Evolutionary conservation across 2,329 filamentous ascomycete genomes (phyloP), one percentile per base, ranked within the genome.

Genomic region (Hypoxylon sp.): DNA sequence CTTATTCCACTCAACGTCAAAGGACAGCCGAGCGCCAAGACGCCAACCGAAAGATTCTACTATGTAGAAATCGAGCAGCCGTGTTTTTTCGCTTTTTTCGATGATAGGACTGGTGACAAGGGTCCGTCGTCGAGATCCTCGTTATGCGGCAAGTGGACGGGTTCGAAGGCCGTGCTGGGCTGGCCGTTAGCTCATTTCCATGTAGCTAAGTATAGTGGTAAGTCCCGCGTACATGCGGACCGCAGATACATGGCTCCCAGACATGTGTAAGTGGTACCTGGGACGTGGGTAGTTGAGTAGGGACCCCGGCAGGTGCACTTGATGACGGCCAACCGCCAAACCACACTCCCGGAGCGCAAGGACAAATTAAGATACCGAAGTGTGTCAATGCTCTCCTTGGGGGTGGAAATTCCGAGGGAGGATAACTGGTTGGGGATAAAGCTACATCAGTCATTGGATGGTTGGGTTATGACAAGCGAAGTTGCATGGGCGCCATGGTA

Each of bases 401-500:
- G 8, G 8, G 30, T 32, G 30, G 30, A 10, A 32, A 32, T 32
- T 17, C 34, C 34, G 6, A 17, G 15, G 32, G n/a, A 51, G 59
- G 17, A 49, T 53, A 50, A 30, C 20, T n/a, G n/a, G n/a, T n/a
- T 19, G 55, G 48, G 61, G 52, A 46, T 49, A 61, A 60, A 59
- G 55, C 46, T 15, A 46, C 59, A 57, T 49, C 58, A 46, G 53
- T 57, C 59, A 71, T 71, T 73, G 72, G 71, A 60, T 67, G 59
- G 72, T 71, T 73, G 70, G 71, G 62, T 67, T 68, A 50, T 67
- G 54, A 59, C 65, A 73, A 73, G 68, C 68, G 68, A 73, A 49
- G 70, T 71, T 70, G 68, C 71, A 69, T 73, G 58, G 59, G n/a
- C n/a, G 64, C 59, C 50, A 50, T 58, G 39, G 32, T 64, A 41